These are phyloP conservation scores for Pseudovirgaria hyperparasitica DNA, from an alignment of 2,329 filamentous ascomycete species.

Conservation along the genomic window DNA sequence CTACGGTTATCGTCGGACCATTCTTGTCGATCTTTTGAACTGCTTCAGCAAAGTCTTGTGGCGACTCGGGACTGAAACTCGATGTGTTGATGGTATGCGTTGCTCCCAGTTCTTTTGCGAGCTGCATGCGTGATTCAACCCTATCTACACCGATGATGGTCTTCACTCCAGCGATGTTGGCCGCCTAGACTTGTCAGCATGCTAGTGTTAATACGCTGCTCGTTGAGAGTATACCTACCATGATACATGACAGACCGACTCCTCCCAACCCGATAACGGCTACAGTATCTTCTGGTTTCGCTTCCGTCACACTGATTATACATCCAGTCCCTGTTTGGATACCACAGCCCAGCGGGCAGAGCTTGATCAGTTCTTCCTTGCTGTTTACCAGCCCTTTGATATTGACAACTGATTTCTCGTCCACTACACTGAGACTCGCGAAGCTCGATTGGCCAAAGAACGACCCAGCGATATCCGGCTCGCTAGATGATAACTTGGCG, in stretches of 20 bases:
- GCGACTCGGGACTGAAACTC: constrained; percentile 5
- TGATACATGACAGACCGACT: constrained; percentile 34
- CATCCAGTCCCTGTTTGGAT: constrained; percentile 32
- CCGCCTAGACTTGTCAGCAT: constrained; percentile 17
- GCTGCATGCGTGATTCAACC: constrained; percentile 18
- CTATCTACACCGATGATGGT: constrained; percentile 27
- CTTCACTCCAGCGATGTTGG: constrained; percentile 26
- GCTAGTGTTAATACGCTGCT: neutral
- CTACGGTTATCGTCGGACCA: constrained; percentile 35
- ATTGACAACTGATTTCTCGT: constrained; percentile 15
- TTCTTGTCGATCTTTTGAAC: constrained; percentile 21
- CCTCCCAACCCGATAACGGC: constrained; percentile 33
- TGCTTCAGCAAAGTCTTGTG: constrained; percentile 17
- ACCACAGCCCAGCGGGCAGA: constrained; percentile 34
- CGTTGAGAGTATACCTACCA: constrained; percentile 10
- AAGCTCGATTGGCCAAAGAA: constrained; percentile 41
- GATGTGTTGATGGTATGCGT: constrained; percentile 26
- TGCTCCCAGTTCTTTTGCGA: constrained; percentile 25
- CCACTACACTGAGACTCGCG: constrained; percentile 26
- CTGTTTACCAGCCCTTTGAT: constrained; percentile 16
- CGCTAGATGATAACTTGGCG: constrained; percentile 8
- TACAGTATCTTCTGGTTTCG: constrained; percentile 23
- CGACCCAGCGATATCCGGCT: constrained; percentile 19
- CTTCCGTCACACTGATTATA: constrained; percentile 21
- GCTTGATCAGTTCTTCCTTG: constrained; percentile 29